Percentiles rank a stretch among this genome's conserved stretches.
Evolutionary conservation across 768 basidiomycete genomes (phyloP).

Genomic region (Epithele typhae): DNA sequence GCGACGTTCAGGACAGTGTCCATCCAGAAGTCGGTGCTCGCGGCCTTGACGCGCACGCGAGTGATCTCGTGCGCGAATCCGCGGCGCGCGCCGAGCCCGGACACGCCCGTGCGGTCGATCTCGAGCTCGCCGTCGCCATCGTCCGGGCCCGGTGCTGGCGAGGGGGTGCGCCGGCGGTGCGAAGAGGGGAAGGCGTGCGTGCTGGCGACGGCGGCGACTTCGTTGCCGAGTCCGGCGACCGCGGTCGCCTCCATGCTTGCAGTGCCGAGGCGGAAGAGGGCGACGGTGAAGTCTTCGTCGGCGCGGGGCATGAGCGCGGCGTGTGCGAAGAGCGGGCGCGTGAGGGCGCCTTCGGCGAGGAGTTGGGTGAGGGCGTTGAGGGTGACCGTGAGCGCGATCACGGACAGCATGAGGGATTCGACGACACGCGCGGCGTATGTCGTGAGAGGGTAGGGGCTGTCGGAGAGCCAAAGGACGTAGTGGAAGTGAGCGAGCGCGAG

Average conservation of each 20-base stretch:
- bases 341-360: slow-evolving; percentile 53
- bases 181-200: too few species aligned
- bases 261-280: slow-evolving; percentile 66
- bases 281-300: slow-evolving; percentile 73
- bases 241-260: slow-evolving; percentile 75
- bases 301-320: slow-evolving; percentile 43
- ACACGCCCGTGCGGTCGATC: slow-evolving; percentile 40
- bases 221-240: slow-evolving; percentile 67
- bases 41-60: slow-evolving; percentile 31
- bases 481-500: slow-evolving; percentile 68
- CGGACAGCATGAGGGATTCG: slow-evolving; percentile 55
- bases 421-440: slow-evolving; percentile 73
- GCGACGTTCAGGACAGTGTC: slow-evolving; percentile 27
- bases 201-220: slow-evolving; percentile 52
- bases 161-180: slow-evolving; percentile 2
- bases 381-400: slow-evolving; percentile 53
- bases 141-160: not conserved
- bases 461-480: slow-evolving; percentile 46
- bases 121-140: slow-evolving; percentile 23
- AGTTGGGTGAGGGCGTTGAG: slow-evolving; percentile 67
- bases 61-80: slow-evolving; percentile 52
- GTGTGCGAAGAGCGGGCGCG: slow-evolving; percentile 55
- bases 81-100: slow-evolving; percentile 29
- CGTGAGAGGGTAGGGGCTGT: slow-evolving; percentile 58
- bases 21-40: slow-evolving; percentile 34